Evolutionary conservation across 2,329 filamentous ascomycete genomes (phyloP).

Genomic region (Fusarium subtropicale): DNA sequence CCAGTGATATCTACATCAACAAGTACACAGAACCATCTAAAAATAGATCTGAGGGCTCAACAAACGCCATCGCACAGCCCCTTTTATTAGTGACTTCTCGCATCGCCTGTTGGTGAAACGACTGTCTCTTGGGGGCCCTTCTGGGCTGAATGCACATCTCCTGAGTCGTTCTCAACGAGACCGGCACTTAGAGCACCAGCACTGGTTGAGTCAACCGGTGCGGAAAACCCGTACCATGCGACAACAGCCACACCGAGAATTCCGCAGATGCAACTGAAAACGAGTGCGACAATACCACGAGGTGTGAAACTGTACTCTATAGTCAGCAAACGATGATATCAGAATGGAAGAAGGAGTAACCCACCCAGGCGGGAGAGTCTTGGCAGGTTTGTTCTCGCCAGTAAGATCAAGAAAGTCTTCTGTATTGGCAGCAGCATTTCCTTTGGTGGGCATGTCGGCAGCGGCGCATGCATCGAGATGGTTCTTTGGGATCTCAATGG

Average conservation of each 20-base stretch:
- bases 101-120: conserved; percentile 13
- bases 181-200: conserved; percentile 32
- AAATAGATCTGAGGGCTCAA: not conserved
- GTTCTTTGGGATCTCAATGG: conserved; percentile 68
- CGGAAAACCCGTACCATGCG: conserved; percentile 69
- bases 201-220: conserved; percentile 29
- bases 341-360: not conserved
- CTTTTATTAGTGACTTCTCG: conserved; percentile 13
- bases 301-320: conserved; percentile 68
- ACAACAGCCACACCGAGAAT: conserved; percentile 76
- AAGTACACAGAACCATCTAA: not conserved
- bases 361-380: conserved; percentile 71
- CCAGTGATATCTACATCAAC: not conserved
- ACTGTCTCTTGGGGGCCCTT: conserved; percentile 33
- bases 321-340: not conserved
- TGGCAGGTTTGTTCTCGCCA: conserved; percentile 68
- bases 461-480: conserved; percentile 69
- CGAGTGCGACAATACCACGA: conserved; percentile 78
- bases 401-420: conserved; percentile 70
- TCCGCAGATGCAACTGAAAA: conserved; percentile 77
- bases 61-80: not conserved
- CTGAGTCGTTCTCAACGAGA: conserved; percentile 36
- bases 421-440: conserved; percentile 82
- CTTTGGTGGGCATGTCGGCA: conserved; percentile 62
- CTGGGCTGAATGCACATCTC: conserved; percentile 4